Evolutionary conservation across 257 asterid genomes (phyloP), one percentile per base, ranked within the genome.

Genomic region (Sherardia arvensis): DNA sequence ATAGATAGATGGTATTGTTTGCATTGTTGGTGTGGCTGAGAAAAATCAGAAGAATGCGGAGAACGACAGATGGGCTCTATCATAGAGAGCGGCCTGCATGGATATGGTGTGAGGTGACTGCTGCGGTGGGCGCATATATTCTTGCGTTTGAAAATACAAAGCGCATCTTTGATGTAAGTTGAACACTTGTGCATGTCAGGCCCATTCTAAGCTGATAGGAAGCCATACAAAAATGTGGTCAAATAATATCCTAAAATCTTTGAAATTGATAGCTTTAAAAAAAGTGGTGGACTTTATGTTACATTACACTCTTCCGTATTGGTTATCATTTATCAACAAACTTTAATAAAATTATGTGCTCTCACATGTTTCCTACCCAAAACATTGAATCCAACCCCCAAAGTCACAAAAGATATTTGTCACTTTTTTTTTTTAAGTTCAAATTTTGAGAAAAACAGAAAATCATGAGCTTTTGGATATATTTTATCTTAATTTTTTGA

Each of bases 331-430:
- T 38, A 38, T 38, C 47, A 38, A 2, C 47, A 38, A 43, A 43
- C 51, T 43, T 43, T 43, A 43, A 14, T 64, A 49, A 58, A 23
- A 64, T 49, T 20, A 51, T 48, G 69, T 64, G 61, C 48, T 47
- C 21, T 48, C 29, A 18, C 68, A 64, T n/a, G 59, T 49, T 28
- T 26, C 67, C 67, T n/a, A 27, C 27, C 4, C 6, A 2, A 53
- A 53, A 53, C 58, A 53, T 20, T 22, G 58, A 20, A 20, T 17
- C 17, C 5, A 20, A 20, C 28, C 17, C 5, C 17, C 28, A 11
- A 9, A 28, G 58, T 22, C 58, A 22, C 15, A 43, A 43, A 43
- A 43, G 51, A n/a, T 15, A 43, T 40, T 30, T 43, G n/a, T n/a
- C 17, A 15, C 20, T 43, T 43, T 43, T 43, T n/a, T n/a, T n/a